These are phyloP conservation scores for Myrmaecium sp. DNA, from an alignment of 2,329 filamentous ascomycete species.

Conservation along the genomic window DNA sequence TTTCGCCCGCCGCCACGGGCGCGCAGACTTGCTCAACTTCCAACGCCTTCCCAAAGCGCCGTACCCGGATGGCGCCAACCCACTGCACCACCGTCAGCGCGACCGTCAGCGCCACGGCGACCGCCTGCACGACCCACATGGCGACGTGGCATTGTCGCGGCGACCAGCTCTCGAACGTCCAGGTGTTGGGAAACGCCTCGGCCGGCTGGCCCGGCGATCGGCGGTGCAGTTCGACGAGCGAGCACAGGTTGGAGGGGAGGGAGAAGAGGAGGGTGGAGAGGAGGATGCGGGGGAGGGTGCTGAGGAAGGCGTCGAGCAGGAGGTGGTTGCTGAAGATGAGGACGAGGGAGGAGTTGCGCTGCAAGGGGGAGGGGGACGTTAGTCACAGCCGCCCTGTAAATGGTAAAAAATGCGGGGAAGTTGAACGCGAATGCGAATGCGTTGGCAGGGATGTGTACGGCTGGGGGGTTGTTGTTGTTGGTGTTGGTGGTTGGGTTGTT, in stretches of 20 bases:
- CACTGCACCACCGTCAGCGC: constrained; percentile 17
- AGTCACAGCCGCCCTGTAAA: background rate
- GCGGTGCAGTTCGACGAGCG: constrained; percentile 8
- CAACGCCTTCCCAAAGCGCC: constrained; percentile 12
- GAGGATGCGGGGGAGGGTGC: constrained; percentile 8
- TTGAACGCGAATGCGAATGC: background rate
- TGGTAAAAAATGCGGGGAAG: background rate
- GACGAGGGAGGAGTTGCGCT: constrained; percentile 7
- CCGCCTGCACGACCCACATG: constrained; percentile 11
- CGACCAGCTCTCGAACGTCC: constrained; percentile 15
- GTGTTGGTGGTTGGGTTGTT: constrained; percentile 1
- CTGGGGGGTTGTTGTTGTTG: background rate
- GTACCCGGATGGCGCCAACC: constrained; percentile 15
- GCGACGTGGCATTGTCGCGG: constrained; percentile 11
- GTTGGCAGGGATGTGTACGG: background rate
- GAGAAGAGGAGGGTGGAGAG: constrained; percentile 7
- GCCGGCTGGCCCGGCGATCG: constrained; percentile 9
- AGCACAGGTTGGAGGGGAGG: constrained; percentile 5
- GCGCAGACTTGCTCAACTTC: too few relatives aligned
- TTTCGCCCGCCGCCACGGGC: too few relatives aligned
- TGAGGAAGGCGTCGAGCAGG: constrained; percentile 11
- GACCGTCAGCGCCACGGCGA: constrained; percentile 10
- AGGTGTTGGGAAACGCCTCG: constrained; percentile 11
- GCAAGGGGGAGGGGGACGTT: background rate
- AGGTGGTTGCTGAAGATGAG: constrained; percentile 10